A percentile compares a stretch with the other conserved stretches of the same genome.
Evolutionary conservation across 2,329 filamentous ascomycete genomes (phyloP).

Genomic region (Fusarium sp.): DNA sequence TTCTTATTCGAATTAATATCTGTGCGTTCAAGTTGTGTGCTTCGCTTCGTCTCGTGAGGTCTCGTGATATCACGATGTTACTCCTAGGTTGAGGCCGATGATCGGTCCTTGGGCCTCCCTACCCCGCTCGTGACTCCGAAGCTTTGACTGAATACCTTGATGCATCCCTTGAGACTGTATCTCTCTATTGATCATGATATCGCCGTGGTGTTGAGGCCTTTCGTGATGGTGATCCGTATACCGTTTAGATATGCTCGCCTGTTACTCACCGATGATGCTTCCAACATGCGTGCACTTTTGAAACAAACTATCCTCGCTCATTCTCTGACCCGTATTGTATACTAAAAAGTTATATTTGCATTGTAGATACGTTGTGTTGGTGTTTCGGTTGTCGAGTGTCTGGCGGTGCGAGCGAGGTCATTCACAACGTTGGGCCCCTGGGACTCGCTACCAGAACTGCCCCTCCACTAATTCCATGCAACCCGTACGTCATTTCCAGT

Average conservation of each 20-base stretch:
- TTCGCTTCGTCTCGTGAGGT: not conserved
- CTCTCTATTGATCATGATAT: not conserved
- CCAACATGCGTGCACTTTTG: not conserved
- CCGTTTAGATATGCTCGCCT: not conserved
- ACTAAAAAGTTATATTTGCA: rapidly evolving
- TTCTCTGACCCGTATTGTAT: rapidly evolving
- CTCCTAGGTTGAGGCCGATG: not conserved
- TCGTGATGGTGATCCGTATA: not conserved
- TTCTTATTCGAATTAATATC: not conserved
- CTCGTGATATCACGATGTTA: not conserved
- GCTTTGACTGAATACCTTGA: not conserved
- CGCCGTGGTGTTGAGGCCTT: constrained; percentile 13
- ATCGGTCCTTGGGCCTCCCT: not conserved
- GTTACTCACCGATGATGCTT: not conserved
- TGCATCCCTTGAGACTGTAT: rapidly evolving
- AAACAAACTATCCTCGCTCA: not conserved
- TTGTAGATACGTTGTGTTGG: not conserved
- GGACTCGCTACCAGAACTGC: not conserved
- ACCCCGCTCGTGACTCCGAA: not conserved
- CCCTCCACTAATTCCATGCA: constrained; percentile 3
- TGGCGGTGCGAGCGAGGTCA: not conserved
- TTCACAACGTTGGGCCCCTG: constrained; percentile 14
- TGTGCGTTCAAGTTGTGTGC: constrained; percentile 8
- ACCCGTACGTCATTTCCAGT: not conserved
- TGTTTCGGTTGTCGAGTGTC: not conserved